Evolutionary conservation across 2,329 filamentous ascomycete species (phyloP), one percentile per base, ranked within the genome.

Genomic region (Cercospora sesami): DNA sequence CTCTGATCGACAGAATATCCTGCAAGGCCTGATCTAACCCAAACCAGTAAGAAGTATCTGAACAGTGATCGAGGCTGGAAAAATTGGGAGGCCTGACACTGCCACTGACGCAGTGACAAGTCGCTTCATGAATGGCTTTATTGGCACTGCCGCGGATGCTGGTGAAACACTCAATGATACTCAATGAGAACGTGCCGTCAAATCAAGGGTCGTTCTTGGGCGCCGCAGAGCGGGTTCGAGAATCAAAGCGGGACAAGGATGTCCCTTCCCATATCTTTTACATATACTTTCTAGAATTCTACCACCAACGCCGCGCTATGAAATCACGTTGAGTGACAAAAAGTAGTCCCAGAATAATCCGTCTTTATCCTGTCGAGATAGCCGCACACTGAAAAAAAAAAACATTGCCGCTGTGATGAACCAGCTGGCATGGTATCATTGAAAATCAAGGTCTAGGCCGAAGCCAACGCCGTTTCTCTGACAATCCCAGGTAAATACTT

Each of bases 301-400:
- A 58, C 65, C 69, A 39, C 70, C 70, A 71, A 69, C 70, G 70
- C 70, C 70, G 61, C 68, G 70, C 70, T 71, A 64, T 60, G 45
- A 66, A 71, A 69, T 69, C 67, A 69, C 66, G 69, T 71, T 71
- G 69, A 71, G 69, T 71, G 69, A 71, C 61, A 64, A 48, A 36
- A 28, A 48, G 31, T 53, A 48, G 31, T 45, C 64, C 42, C 61
- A 42, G 33, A 53, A 55, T 60, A 39, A 55, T 63, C 65, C 60
- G 42, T 16, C 64, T 33, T 16, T 59, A 42, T 66, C 42, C 28
- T 48, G 42, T 48, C 51, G 18, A 62, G 16, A 53, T 65, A 31
- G 64, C 60, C 39, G 58, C 60, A 28, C 48, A 31, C 21, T 6
- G 23, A 36, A 53, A 39, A 63, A 53, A 39, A 63, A 26, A 63